Evolutionary conservation across 257 asterid genomes (phyloP).

Genomic region (Penstemon barbatus): DNA sequence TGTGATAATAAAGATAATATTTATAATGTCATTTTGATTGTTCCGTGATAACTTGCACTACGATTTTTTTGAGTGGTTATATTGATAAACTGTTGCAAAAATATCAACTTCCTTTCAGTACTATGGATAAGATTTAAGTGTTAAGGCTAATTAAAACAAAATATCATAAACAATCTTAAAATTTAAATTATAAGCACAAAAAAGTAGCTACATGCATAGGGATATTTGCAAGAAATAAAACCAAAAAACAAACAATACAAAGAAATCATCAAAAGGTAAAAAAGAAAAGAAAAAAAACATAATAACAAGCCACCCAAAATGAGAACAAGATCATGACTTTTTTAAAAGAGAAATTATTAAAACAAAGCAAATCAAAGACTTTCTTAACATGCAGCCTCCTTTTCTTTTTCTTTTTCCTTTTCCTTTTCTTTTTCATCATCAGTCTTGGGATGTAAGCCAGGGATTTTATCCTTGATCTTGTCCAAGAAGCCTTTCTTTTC

Average conservation of each 20-base stretch:
- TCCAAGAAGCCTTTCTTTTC: conserved; percentile 86
- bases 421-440: conserved; percentile 69
- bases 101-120: too few species aligned
- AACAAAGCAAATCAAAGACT: conserved; percentile 20
- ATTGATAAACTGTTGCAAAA: too few species aligned
- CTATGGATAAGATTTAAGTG: too few species aligned
- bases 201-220: conserved; percentile 22
- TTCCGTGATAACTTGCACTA: too few species aligned
- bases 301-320: conserved; percentile 23
- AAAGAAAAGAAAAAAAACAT: conserved; percentile 22
- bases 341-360: conserved; percentile 24
- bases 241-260: conserved; percentile 3
- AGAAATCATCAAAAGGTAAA: conserved; percentile 13
- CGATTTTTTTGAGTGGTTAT: too few species aligned
- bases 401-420: conserved; percentile 31
- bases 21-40: too few species aligned
- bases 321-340: conserved; percentile 10
- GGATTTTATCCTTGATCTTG: conserved; percentile 92
- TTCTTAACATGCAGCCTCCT: conserved; percentile 31
- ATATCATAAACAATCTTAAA: conserved; percentile 9
- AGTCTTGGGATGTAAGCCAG: conserved; percentile 70
- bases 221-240: conserved; percentile 19
- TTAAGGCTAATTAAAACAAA: not conserved
- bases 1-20: too few species aligned
- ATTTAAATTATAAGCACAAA: conserved; percentile 27